Percentiles rank a stretch among this genome's conserved stretches.
phyloP scores from a whole-genome alignment of 1,284 basidiomycete species.

The Binderoboletus segoi region DNA sequence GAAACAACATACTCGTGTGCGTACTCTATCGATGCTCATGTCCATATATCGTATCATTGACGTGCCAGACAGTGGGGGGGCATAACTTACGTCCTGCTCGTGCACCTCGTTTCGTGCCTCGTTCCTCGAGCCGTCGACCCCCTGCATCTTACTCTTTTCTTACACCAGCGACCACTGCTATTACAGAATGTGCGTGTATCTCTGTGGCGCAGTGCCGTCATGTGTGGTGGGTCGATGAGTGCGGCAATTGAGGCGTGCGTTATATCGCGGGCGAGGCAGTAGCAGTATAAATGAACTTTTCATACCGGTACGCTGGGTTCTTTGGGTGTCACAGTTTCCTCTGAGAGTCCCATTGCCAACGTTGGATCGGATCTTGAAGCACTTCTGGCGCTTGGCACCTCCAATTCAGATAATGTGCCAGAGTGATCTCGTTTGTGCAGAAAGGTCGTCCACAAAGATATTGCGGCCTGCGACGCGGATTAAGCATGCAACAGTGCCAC shows the following conservation, averaged over 20 bases:
- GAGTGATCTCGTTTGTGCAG: constrained; percentile 10
- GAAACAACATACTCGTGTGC: constrained; percentile 95
- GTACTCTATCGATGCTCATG: constrained; percentile 38
- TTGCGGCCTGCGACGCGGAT: constrained; percentile 14
- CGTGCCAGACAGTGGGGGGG: constrained; percentile 58
- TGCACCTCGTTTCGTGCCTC: constrained; percentile 5
- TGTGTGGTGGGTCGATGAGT: neutral
- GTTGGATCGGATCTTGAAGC: constrained; percentile 16
- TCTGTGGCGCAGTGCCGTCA: neutral
- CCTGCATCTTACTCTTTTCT: constrained; percentile 21
- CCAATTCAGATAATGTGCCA: constrained; percentile 11
- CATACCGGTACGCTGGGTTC: constrained; percentile 11
- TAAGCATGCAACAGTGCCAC: constrained; percentile 5
- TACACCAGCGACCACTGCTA: constrained; percentile 7
- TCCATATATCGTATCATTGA: constrained; percentile 8
- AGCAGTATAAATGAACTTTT: neutral
- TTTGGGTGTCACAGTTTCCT: neutral
- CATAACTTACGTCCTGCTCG: constrained; percentile 42
- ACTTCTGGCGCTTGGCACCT: constrained; percentile 29
- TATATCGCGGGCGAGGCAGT: neutral
- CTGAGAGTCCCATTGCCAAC: constrained; percentile 1
- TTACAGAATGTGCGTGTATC: neutral
- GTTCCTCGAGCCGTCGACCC: constrained; percentile 6
- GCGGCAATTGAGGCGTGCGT: constrained; percentile 5
- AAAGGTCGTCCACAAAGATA: constrained; percentile 18